Evolutionary conservation across 2,329 filamentous ascomycete genomes (phyloP).

Genomic region (Diplodia scrobiculata): DNA sequence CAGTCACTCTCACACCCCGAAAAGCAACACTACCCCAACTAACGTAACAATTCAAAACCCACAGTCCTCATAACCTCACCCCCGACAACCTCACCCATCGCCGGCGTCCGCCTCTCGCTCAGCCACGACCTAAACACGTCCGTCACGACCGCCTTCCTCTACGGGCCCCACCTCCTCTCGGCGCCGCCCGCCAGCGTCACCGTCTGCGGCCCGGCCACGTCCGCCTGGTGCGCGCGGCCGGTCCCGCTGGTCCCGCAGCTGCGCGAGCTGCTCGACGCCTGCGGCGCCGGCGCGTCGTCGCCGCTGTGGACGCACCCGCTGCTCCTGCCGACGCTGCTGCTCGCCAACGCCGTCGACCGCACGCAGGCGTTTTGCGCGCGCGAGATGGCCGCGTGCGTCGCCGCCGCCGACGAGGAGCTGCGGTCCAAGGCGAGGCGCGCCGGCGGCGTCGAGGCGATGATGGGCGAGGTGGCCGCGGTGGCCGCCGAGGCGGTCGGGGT

Average conservation of each 20-base stretch:
- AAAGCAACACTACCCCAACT: neutral
- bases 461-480: neutral
- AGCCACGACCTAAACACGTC: constrained; percentile 3
- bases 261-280: constrained; percentile 2
- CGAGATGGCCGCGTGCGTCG: neutral
- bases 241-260: constrained; percentile 9
- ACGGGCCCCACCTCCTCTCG: neutral
- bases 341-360: neutral
- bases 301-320: constrained; percentile 10
- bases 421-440: neutral
- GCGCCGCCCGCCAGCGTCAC: neutral
- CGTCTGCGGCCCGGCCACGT: neutral
- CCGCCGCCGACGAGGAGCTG: constrained; percentile 2
- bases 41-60: neutral
- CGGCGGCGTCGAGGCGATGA: neutral
- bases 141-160: constrained; percentile 21
- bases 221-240: neutral
- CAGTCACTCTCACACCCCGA: neutral
- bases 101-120: constrained; percentile 9
- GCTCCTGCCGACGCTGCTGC: constrained; percentile 4
- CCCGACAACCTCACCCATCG: neutral
- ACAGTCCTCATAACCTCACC: constrained; percentile 4
- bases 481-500: neutral
- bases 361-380: constrained; percentile 3
- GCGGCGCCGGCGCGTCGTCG: neutral